Base-by-base conservation (phyloP, 805 yeast genomes). In the Candida germanica region DNA sequence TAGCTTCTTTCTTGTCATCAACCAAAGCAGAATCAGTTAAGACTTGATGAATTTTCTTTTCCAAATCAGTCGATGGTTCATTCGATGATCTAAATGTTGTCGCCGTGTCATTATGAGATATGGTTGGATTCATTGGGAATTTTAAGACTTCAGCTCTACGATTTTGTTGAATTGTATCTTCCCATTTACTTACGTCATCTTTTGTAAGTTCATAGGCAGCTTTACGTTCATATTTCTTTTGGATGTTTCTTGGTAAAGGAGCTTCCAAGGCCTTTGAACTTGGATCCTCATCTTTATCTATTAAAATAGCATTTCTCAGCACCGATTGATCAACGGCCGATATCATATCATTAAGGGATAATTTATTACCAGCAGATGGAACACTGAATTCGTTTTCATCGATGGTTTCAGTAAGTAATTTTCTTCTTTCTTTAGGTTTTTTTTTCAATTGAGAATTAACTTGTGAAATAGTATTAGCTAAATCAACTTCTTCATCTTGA, bases 151-250 rank as follows among this genome's bases (percentile, higher is more conserved):
- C 97, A 1, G 96, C 93, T 42, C 79, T 77, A 48, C 95, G 77
- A 49, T 86, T 84, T 38, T 76, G 74, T 43, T 79, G 78, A 16
- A 93, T 87, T 1, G 82, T 76, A 33, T 88, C 96, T 36, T 80
- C 76, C 98, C 98, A 93, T 59, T 83, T 84, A 40, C 78, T 72
- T 5, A 91, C 85, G 54, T 93, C 95, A 28, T 82, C 83, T 48
- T 82, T 87, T 29, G 96, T 79, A 22, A 93, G 75, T 39, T 86
- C 94, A 56, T 85, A 89, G 0, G 98, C 98, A 2, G 91, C 97
- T 39, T 71, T 73, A 54, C 98, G 75, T 49, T 89, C 96, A 47
- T 83, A 75, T 54, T 93, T 78, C 49, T 85, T 77, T 59, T 88
- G 95, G 37, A 91, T 80, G 47, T 95, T 77, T 50, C 79, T 77